A percentile compares a stretch with the other conserved stretches of the same genome.
These are phyloP conservation scores for Ogataea hybrid DNA, from an alignment of 1,139 yeast genomes.

Conservation along the genomic window DNA sequence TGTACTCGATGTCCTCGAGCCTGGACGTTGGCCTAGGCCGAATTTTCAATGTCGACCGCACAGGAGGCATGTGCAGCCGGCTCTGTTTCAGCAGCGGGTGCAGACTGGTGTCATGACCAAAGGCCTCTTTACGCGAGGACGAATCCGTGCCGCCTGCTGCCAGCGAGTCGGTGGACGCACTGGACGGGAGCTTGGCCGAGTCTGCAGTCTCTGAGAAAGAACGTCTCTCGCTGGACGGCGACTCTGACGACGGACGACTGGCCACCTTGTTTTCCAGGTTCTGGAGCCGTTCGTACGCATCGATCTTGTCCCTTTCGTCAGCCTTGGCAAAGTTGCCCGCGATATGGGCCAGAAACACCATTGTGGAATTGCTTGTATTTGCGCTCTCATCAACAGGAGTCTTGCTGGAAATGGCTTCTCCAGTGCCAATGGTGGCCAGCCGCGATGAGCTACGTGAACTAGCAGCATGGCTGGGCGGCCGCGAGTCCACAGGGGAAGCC, in stretches of 20 bases:
- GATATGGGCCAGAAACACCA: conserved; percentile 70
- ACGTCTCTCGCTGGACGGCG: conserved; percentile 2
- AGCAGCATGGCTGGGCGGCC: too few relatives aligned
- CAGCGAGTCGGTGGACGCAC: conserved; percentile 1
- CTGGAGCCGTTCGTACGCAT: conserved; percentile 57
- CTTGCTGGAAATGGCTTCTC: too few relatives aligned
- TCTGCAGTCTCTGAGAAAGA: conserved; percentile 1
- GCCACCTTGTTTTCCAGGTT: conserved; percentile 36
- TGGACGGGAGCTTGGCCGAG: background rate
- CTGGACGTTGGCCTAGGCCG: conserved; percentile 54
- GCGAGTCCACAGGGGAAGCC: background rate
- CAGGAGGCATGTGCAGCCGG: conserved; percentile 42
- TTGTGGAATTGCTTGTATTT: conserved; percentile 38
- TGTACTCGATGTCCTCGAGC: conserved; percentile 62
- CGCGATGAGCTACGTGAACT: too few relatives aligned
- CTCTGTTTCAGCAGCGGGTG: conserved; percentile 24
- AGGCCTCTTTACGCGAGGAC: conserved; percentile 18
- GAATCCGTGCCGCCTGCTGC: background rate
- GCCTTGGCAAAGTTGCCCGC: conserved; percentile 72
- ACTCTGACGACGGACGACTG: background rate
- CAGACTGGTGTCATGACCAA: conserved; percentile 30
- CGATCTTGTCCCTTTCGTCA: conserved; percentile 63
- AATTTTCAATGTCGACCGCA: conserved; percentile 45
- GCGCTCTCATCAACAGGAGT: too few relatives aligned
- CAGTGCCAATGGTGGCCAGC: too few relatives aligned